Evolutionary conservation across 257 asterid genomes (phyloP).

Genomic region (Pogostemon cablin): DNA sequence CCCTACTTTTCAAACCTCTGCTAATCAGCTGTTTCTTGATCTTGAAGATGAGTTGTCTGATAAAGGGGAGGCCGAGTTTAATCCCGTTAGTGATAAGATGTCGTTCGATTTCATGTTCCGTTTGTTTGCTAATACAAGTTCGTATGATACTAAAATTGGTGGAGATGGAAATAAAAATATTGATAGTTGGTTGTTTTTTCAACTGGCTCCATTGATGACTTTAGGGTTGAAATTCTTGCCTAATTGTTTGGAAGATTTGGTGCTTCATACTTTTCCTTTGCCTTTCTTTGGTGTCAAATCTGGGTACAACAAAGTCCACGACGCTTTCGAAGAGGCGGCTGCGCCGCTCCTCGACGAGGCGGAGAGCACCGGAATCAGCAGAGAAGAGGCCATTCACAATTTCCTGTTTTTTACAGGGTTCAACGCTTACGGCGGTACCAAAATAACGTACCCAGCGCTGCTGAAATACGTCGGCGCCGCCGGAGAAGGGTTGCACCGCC

Average conservation of each 20-base stretch:
- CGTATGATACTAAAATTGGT: conserved; percentile 32
- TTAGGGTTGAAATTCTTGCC: conserved; percentile 40
- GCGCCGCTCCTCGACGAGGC: conserved; percentile 38
- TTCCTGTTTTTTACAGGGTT: conserved; percentile 37
- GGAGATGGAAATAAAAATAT: conserved; percentile 20
- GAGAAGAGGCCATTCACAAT: conserved; percentile 42
- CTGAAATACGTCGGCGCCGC: conserved; percentile 34
- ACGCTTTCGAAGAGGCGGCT: conserved; percentile 24
- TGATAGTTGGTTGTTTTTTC: conserved; percentile 38
- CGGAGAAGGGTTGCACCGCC: conserved; percentile 35
- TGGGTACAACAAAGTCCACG: conserved; percentile 28
- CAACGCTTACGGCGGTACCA: conserved; percentile 42
- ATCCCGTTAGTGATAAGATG: conserved; percentile 31
- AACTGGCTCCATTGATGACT: conserved; percentile 37
- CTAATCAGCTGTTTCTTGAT: conserved; percentile 19
- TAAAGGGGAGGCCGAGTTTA: conserved; percentile 30
- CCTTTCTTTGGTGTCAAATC: conserved; percentile 32
- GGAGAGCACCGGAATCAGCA: conserved; percentile 29
- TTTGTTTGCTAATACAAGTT: conserved; percentile 24
- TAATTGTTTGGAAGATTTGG: conserved; percentile 33
- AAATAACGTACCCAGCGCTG: conserved; percentile 36
- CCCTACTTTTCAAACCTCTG: conserved; percentile 30
- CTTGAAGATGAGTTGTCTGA: conserved; percentile 32
- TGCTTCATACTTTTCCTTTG: conserved; percentile 40
- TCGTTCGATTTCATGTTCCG: conserved; percentile 43